phyloP scores from a whole-genome alignment of 164 flowering plant species.

The Berberis vulgaris region DNA sequence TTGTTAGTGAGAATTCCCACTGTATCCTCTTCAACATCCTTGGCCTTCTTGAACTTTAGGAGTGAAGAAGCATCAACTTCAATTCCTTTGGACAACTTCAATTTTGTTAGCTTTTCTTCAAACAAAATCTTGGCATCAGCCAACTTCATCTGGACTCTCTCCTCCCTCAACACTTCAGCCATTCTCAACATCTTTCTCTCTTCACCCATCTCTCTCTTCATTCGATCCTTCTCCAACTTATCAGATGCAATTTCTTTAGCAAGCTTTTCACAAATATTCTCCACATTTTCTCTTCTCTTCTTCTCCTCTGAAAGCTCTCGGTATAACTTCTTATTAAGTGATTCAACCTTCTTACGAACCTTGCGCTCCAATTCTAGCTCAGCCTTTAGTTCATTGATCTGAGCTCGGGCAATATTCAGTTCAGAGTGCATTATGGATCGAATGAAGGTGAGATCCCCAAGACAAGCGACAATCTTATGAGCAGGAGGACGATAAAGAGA shows the following conservation, averaged over 20 bases:
- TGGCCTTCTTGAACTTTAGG: neutral
- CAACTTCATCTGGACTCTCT: slow-evolving; percentile 73
- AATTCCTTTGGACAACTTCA: slow-evolving; percentile 20
- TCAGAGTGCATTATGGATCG: slow-evolving; percentile 44
- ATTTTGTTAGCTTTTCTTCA: slow-evolving; percentile 43
- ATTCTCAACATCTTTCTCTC: slow-evolving; percentile 62
- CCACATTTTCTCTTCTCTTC: slow-evolving; percentile 35
- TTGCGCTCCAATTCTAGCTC: slow-evolving; percentile 46
- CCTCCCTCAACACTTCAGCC: slow-evolving; percentile 66
- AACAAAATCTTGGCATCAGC: slow-evolving; percentile 45
- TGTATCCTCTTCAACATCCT: neutral
- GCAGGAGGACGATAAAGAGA: slow-evolving; percentile 24
- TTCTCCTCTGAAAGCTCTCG: slow-evolving; percentile 45
- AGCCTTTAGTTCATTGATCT: slow-evolving; percentile 41
- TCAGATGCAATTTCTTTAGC: slow-evolving; percentile 26
- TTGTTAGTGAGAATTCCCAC: neutral
- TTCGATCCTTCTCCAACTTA: slow-evolving; percentile 25
- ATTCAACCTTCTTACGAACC: slow-evolving; percentile 43
- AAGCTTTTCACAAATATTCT: slow-evolving; percentile 39
- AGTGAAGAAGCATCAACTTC: neutral
- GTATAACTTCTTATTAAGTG: slow-evolving; percentile 31
- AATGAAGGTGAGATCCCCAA: slow-evolving; percentile 48
- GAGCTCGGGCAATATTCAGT: slow-evolving; percentile 33
- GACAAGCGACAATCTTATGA: slow-evolving; percentile 34
- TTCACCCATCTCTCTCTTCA: slow-evolving; percentile 49